Evolutionary conservation across 495 filamentous ascomycete species (phyloP).

Genomic region (Penicillium alfredii): DNA sequence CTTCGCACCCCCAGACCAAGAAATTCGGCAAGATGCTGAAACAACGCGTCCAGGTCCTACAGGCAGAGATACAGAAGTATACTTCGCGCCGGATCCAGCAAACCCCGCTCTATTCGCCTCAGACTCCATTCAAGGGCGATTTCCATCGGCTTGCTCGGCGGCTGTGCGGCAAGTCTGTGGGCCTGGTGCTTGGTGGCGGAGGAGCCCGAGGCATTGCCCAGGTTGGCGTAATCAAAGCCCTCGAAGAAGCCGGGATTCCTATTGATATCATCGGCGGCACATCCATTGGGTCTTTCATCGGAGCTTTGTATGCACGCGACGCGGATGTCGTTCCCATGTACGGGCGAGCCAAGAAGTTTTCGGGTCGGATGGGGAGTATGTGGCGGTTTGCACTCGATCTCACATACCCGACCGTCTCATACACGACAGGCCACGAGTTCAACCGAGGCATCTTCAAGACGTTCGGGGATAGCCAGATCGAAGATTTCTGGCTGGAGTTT

Average conservation of each 20-base stretch:
- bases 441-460: slow-evolving; percentile 99
- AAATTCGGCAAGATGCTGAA: slow-evolving; percentile 82
- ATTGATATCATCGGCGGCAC: slow-evolving; percentile 96
- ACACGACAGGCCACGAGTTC: slow-evolving; percentile 98
- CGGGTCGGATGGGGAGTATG: slow-evolving; percentile 92
- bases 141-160: slow-evolving; percentile 90
- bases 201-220: slow-evolving; percentile 89
- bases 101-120: slow-evolving; percentile 81
- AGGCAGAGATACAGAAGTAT: slow-evolving; percentile 97
- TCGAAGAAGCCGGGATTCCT: slow-evolving; percentile 94
- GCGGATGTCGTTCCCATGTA: slow-evolving; percentile 97
- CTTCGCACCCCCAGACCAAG: slow-evolving; percentile 68
- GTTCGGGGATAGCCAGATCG: slow-evolving; percentile 91
- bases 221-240: slow-evolving; percentile 85
- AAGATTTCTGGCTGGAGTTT: slow-evolving; percentile 98
- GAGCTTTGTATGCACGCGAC: slow-evolving; percentile 89
- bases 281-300: slow-evolving; percentile 96
- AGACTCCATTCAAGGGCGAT: slow-evolving; percentile 91
- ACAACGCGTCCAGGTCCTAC: slow-evolving; percentile 86
- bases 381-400: slow-evolving; percentile 95
- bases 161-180: slow-evolving; percentile 90
- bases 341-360: slow-evolving; percentile 92
- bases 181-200: slow-evolving; percentile 87
- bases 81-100: slow-evolving; percentile 81
- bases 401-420: slow-evolving; percentile 90